These are phyloP conservation scores for Naumovozyma castellii DNA, from an alignment of 805 yeast genomes.

Conservation along the genomic window DNA sequence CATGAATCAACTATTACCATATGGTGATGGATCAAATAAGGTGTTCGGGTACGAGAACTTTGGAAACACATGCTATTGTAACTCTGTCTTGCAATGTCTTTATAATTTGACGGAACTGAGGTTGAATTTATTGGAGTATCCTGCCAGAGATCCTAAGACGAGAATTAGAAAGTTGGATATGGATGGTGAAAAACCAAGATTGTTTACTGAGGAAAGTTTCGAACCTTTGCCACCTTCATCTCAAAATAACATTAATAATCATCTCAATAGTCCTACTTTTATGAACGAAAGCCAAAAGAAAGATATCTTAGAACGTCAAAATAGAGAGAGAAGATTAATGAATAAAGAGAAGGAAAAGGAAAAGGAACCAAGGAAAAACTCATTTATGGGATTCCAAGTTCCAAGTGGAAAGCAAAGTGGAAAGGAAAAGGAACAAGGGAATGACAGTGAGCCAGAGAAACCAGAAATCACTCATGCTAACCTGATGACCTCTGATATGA, in stretches of 20 bases:
- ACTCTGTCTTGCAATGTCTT: slow-evolving; percentile 82
- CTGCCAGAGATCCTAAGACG: slow-evolving; percentile 28
- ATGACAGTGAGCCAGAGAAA: background rate
- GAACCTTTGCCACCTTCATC: slow-evolving; percentile 1
- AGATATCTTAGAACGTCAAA: background rate
- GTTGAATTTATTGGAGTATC: slow-evolving; percentile 40
- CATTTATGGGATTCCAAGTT: slow-evolving; percentile 6
- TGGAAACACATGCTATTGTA: slow-evolving; percentile 91
- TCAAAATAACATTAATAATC: slow-evolving; percentile 3
- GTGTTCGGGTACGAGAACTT: slow-evolving; percentile 76
- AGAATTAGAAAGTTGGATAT: slow-evolving; percentile 35
- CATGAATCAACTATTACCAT: slow-evolving; percentile 5
- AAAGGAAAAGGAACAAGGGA: background rate
- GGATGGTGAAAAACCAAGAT: slow-evolving; percentile 32
- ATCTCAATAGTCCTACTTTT: background rate
- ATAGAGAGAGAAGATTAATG: slow-evolving; percentile 7
- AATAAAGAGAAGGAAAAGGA: slow-evolving; percentile 7
- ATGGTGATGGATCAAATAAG: slow-evolving; percentile 50
- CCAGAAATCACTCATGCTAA: slow-evolving; percentile 11
- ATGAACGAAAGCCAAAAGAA: background rate
- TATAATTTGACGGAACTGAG: slow-evolving; percentile 69
- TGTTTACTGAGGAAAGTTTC: slow-evolving; percentile 25
- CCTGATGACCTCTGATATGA: slow-evolving; percentile 20
- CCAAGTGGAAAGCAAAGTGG: background rate
- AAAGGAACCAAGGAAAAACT: slow-evolving; percentile 1